A percentile compares a stretch with the other conserved stretches of the same genome.
Conservation (phyloP, 345 rosid genomes). For the Microcos paniculata region DNA sequence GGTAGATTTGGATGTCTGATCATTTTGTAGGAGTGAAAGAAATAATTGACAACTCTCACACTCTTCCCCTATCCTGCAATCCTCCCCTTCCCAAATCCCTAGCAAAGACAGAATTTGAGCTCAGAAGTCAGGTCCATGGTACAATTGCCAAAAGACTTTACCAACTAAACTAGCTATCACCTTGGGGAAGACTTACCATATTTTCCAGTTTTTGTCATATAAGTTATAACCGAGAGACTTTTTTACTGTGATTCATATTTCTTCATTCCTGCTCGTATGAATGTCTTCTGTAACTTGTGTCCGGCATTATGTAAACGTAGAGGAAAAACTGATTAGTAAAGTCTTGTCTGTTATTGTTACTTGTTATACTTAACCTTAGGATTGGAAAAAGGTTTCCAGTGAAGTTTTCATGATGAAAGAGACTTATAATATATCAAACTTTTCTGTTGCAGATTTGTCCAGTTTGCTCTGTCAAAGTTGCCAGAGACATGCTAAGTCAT, state of each 20-base stretch:
- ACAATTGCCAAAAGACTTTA: not conserved
- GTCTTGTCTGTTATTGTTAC: not conserved
- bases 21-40: not conserved
- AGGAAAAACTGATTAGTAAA: not conserved
- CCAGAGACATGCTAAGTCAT: slow-evolving; percentile 55
- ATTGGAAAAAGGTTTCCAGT: slow-evolving; percentile 1
- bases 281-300: not conserved
- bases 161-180: not conserved
- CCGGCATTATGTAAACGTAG: not conserved
- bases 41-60: not conserved
- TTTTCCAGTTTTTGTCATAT: not conserved
- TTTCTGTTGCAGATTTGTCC: slow-evolving; percentile 53
- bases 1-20: slow-evolving; percentile 1
- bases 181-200: not conserved
- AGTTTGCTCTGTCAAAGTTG: slow-evolving; percentile 50
- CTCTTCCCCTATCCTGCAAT: not conserved
- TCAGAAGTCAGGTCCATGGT: not conserved
- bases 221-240: not conserved
- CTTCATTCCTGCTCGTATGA: not conserved
- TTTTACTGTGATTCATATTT: not conserved
- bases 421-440: slow-evolving; percentile 18
- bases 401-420: slow-evolving; percentile 17
- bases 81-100: not conserved
- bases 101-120: not conserved
- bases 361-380: not conserved